Evolutionary conservation across 2,329 filamentous ascomycete species (phyloP).

Genomic region (Trichophyton simii): DNA sequence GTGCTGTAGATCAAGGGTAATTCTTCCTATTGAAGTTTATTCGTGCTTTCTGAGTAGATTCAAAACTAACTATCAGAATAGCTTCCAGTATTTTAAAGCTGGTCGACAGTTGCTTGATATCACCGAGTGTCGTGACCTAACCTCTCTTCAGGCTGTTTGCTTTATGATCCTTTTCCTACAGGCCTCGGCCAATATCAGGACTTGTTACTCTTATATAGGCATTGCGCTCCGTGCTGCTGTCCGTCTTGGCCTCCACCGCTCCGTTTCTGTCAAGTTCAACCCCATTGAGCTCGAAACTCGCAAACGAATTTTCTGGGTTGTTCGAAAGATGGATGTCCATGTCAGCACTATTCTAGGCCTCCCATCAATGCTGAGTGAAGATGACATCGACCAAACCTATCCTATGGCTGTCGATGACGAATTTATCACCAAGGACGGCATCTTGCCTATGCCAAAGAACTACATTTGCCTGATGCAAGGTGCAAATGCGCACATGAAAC

Average conservation of each 20-base stretch:
- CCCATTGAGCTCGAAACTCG: slow-evolving; percentile 61
- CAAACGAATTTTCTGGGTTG: slow-evolving; percentile 48
- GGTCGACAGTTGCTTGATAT: slow-evolving; percentile 52
- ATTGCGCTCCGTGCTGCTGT: slow-evolving; percentile 65
- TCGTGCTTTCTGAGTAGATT: background rate
- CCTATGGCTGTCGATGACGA: slow-evolving; percentile 36
- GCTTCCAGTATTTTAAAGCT: slow-evolving; percentile 61
- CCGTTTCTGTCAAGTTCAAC: slow-evolving; percentile 55
- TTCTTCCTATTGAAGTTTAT: slow-evolving; percentile 12
- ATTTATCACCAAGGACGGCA: slow-evolving; percentile 34
- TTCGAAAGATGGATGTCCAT: slow-evolving; percentile 40
- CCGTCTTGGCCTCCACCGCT: slow-evolving; percentile 64
- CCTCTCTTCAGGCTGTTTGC: slow-evolving; percentile 60
- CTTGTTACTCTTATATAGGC: slow-evolving; percentile 68
- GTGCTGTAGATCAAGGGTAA: slow-evolving; percentile 45
- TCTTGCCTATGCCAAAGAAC: slow-evolving; percentile 43
- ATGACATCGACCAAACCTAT: slow-evolving; percentile 40
- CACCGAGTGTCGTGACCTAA: slow-evolving; percentile 56
- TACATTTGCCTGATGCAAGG: slow-evolving; percentile 46
- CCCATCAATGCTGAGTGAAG: slow-evolving; percentile 37
- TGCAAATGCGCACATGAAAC: slow-evolving; percentile 47
- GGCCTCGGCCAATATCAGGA: slow-evolving; percentile 63
- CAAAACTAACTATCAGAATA: slow-evolving; percentile 22
- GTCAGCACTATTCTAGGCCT: slow-evolving; percentile 39
- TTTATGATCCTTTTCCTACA: slow-evolving; percentile 76